Base-by-base conservation (phyloP, 441 rosid species). In the Omphalea diandra region DNA sequence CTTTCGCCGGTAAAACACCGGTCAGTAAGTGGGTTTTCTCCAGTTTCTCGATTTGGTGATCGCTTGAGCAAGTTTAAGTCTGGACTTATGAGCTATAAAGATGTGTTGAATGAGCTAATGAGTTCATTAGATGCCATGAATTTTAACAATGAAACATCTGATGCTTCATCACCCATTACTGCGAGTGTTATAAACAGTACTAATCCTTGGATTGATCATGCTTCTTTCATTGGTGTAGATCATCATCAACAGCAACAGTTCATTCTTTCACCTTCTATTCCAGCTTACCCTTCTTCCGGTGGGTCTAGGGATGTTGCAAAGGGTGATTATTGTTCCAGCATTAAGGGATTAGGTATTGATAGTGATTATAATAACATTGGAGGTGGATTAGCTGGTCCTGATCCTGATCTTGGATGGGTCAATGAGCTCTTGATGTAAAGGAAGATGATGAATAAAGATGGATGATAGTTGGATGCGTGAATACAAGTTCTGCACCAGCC, bases 1-100 rank as follows among this genome's bases (percentile, higher is more conserved):
- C 29, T 91, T 27, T 91, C 98, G 17, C 98, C 98, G 4, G 83
- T 80, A 33, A 84, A 81, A 14, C 83, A 80, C 3, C 76, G 62
- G n/a, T n/a, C n/a, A n/a, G n/a, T n/a, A n/a, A n/a, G n/a, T 8
- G 83, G 82, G 18, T 68, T 82, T n/a, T n/a, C n/a, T 0, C 72
- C 79, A 3, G 49, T 84, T 47, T 87, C 90, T 0, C 83, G 85
- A 7, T 78, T 75, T 32, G 26, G 41, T 9, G 85, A 79, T 60
- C 58, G 80, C 15, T 22, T 82, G 53, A 81, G 81, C 56, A 81
- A 83, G 68, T 76, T 81, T 7, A 63, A 67, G 67, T 44, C 77
- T 27, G 73, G 75, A 58, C 40, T 33, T 53, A 8, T 71, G 46
- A 82, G 83, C 52, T 85, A 87, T 69, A 82, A 81, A 74, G 96